A percentile compares a stretch with the other conserved stretches of the same genome.
Evolutionary conservation across 371 early-diverging fungal genomes (phyloP).

Genomic region (Gilbertella persicaria): DNA sequence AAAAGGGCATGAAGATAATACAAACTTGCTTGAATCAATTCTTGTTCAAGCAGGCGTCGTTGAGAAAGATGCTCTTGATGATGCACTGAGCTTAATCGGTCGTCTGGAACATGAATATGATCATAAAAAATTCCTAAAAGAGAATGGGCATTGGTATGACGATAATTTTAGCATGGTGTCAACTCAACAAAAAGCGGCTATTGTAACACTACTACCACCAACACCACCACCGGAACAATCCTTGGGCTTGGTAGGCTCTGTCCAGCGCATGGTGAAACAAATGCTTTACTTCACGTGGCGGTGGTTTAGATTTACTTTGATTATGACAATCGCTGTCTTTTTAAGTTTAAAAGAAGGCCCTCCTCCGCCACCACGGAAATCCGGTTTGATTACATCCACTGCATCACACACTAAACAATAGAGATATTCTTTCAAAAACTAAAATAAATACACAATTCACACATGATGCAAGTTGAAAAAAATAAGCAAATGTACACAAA

Average conservation of each 20-base stretch:
- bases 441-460: too few relatives aligned
- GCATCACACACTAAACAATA: too few relatives aligned
- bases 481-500: too few relatives aligned
- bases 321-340: slow-evolving; percentile 18
- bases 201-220: neutral
- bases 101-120: slow-evolving; percentile 18
- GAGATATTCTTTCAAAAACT: too few relatives aligned
- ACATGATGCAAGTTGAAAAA: too few relatives aligned
- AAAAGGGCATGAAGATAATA: slow-evolving; percentile 4
- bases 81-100: slow-evolving; percentile 12
- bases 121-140: slow-evolving; percentile 13
- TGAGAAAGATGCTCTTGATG: slow-evolving; percentile 18
- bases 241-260: neutral
- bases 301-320: slow-evolving; percentile 14
- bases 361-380: neutral
- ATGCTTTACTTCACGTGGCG: slow-evolving; percentile 11
- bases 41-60: slow-evolving; percentile 13
- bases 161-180: neutral
- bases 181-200: neutral
- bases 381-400: too few relatives aligned
- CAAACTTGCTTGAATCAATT: slow-evolving; percentile 9
- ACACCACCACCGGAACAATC: neutral
- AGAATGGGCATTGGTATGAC: slow-evolving; percentile 8
- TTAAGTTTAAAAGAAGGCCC: slow-evolving; percentile 21
- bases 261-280: neutral